These are phyloP conservation scores for Metarhizium robertsii DNA, from an alignment of 2,329 filamentous ascomycete species.

Conservation along the genomic window DNA sequence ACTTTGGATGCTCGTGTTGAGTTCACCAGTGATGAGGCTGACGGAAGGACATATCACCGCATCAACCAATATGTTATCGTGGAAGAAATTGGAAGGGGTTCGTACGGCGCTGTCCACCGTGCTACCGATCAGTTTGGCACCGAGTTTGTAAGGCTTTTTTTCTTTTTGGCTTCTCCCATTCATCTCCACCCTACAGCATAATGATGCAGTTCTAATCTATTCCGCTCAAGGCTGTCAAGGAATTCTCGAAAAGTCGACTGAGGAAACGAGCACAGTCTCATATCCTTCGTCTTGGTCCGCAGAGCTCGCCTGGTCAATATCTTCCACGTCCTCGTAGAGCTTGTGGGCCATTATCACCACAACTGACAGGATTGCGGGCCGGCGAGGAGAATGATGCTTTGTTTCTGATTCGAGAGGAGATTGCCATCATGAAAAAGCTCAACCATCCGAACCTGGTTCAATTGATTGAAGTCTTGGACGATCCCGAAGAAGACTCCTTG, in stretches of 20 bases:
- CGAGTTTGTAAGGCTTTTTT: constrained; percentile 66
- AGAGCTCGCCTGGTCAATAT: constrained; percentile 21
- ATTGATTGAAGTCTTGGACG: constrained; percentile 88
- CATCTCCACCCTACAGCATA: background rate
- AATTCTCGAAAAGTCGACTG: constrained; percentile 89
- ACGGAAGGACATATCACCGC: constrained; percentile 70
- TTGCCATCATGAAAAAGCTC: constrained; percentile 98
- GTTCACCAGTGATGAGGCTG: constrained; percentile 75
- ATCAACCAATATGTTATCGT: constrained; percentile 95
- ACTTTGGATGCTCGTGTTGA: constrained; percentile 84
- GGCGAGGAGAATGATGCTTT: constrained; percentile 62
- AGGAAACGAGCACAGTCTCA: constrained; percentile 86
- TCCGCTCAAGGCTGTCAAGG: constrained; percentile 73
- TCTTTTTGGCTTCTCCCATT: background rate
- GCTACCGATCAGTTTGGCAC: constrained; percentile 83
- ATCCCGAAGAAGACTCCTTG: constrained; percentile 87
- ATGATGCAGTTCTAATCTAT: background rate
- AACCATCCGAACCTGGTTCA: constrained; percentile 91
- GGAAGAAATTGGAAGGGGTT: constrained; percentile 93
- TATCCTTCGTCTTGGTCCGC: constrained; percentile 52
- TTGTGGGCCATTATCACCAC: constrained; percentile 14
- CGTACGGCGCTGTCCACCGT: constrained; percentile 87
- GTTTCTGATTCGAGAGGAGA: constrained; percentile 86
- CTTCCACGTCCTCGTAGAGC: constrained; percentile 10
- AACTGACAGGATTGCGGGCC: constrained; percentile 20